phyloP scores from a whole-genome alignment of 1,284 basidiomycete genomes.

The Apiotrichum laibachii region DNA sequence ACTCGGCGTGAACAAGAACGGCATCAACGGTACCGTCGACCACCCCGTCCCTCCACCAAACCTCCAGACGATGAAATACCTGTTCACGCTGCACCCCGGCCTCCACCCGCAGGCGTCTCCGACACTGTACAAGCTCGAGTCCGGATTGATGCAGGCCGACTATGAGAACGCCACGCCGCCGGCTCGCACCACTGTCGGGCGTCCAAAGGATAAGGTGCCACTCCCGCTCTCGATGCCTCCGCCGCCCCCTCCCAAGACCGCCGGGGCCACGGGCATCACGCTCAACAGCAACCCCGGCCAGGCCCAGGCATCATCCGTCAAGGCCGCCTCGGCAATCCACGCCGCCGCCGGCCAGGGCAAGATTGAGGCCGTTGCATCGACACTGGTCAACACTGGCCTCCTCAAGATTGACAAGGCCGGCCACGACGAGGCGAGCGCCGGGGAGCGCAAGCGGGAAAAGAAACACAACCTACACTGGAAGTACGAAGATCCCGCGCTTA shows the following conservation, averaged over 20 bases:
- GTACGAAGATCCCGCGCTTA: constrained; percentile 51
- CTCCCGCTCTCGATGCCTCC: background rate
- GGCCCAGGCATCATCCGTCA: constrained; percentile 23
- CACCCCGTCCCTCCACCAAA: constrained; percentile 24
- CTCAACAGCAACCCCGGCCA: background rate
- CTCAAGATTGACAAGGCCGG: constrained; percentile 45
- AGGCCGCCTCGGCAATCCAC: constrained; percentile 33
- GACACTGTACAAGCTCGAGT: constrained; percentile 40
- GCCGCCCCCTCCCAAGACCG: background rate
- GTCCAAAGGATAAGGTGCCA: background rate
- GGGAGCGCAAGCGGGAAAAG: constrained; percentile 39
- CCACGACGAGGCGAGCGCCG: constrained; percentile 24
- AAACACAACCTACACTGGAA: constrained; percentile 51
- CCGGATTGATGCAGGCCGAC: constrained; percentile 33
- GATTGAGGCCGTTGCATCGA: constrained; percentile 23
- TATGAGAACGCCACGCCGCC: constrained; percentile 18
- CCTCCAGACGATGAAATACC: constrained; percentile 33
- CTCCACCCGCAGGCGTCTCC: constrained; percentile 44
- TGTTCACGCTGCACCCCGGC: constrained; percentile 39
- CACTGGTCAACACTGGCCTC: constrained; percentile 33
- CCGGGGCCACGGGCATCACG: background rate
- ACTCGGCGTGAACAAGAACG: constrained; percentile 13
- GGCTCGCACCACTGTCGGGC: too few species aligned
- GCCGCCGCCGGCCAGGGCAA: constrained; percentile 33
- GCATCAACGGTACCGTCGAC: constrained; percentile 1